Conservation (phyloP, 331 rosid species). For the Saraca asoca region DNA sequence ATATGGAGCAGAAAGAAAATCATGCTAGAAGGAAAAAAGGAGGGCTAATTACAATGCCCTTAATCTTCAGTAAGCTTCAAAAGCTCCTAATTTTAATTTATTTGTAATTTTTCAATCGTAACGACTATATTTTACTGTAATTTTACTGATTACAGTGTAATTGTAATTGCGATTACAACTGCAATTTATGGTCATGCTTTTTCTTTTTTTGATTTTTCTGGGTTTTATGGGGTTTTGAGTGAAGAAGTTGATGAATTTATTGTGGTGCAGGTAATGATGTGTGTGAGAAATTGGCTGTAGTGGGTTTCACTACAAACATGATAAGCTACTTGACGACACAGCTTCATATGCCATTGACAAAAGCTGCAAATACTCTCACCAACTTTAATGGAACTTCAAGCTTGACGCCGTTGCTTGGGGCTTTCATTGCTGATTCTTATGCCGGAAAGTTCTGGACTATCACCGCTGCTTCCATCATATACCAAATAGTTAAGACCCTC, state of each 20-base stretch:
- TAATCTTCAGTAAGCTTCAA: too few relatives aligned
- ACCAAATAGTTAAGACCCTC: slow-evolving; percentile 56
- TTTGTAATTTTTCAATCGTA: too few relatives aligned
- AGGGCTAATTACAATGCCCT: too few relatives aligned
- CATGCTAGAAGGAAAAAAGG: too few relatives aligned
- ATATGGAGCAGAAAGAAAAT: too few relatives aligned
- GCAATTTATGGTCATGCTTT: too few relatives aligned
- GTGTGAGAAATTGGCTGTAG: slow-evolving; percentile 91
- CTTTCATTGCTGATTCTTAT: slow-evolving; percentile 73
- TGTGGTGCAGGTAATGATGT: slow-evolving; percentile 65
- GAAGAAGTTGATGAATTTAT: background rate
- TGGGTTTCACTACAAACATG: slow-evolving; percentile 82
- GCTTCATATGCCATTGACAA: slow-evolving; percentile 80
- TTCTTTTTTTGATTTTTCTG: too few relatives aligned
- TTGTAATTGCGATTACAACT: too few relatives aligned
- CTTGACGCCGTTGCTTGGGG: slow-evolving; percentile 90
- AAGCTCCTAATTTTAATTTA: too few relatives aligned
- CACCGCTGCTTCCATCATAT: slow-evolving; percentile 65
- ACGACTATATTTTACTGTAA: too few relatives aligned
- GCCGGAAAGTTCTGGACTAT: slow-evolving; percentile 85
- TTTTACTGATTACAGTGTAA: too few relatives aligned
- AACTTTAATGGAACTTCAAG: slow-evolving; percentile 80
- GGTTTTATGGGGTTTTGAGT: too few relatives aligned
- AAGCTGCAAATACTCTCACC: slow-evolving; percentile 89
- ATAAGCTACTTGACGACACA: slow-evolving; percentile 80